Conservation (phyloP, 164 flowering plant species). For the Annona squamosa region DNA sequence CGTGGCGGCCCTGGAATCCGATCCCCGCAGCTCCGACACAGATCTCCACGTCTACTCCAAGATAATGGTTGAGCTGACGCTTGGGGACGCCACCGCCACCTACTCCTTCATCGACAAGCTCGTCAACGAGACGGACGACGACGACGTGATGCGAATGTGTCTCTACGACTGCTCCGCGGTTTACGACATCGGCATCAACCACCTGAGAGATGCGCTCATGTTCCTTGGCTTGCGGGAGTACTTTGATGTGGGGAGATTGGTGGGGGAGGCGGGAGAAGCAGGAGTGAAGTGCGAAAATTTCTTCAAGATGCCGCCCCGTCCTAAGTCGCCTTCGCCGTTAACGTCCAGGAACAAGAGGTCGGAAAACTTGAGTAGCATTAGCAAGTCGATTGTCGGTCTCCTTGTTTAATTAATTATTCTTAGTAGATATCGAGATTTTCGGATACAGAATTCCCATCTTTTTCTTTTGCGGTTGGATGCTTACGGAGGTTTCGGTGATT, state of each 20-base stretch:
- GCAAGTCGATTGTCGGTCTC: background rate
- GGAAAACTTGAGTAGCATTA: background rate
- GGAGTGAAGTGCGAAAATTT: background rate
- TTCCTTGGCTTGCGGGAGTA: background rate
- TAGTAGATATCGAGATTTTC: no score
- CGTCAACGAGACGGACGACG: background rate
- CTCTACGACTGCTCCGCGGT: background rate
- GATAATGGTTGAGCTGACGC: background rate
- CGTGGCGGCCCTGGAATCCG: conserved; percentile 1
- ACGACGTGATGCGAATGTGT: background rate
- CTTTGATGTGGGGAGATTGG: background rate
- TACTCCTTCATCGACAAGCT: background rate
- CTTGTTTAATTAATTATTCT: background rate
- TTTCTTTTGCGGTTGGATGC: no score
- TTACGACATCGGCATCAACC: background rate
- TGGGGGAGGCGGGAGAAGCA: background rate
- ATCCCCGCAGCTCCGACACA: background rate
- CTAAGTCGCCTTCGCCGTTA: background rate
- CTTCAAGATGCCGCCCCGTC: background rate
- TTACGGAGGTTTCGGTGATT: no score
- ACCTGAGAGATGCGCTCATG: background rate
- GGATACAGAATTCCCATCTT: no score
- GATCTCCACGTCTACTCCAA: conserved; percentile 2
- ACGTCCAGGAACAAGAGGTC: background rate
- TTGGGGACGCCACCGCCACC: background rate